These are phyloP conservation scores for Penicillium sp. DNA, from an alignment of 2,329 filamentous ascomycete species.

Conservation along the genomic window DNA sequence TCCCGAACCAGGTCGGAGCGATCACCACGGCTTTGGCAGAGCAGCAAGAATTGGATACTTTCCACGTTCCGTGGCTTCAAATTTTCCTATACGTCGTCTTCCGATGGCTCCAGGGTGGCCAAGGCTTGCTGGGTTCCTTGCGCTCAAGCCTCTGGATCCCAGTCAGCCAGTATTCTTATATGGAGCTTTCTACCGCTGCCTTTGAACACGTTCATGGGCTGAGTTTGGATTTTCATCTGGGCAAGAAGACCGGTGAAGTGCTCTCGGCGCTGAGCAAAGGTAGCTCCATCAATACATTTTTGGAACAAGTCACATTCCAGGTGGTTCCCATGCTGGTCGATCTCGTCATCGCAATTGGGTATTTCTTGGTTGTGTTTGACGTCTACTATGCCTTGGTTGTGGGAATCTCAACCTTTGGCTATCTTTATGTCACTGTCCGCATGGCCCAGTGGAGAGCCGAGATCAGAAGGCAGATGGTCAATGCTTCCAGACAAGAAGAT, in stretches of 20 bases:
- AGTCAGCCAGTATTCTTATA: conserved; percentile 95
- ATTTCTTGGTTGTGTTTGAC: conserved; percentile 79
- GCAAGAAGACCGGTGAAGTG: conserved; percentile 95
- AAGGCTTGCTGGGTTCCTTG: conserved; percentile 81
- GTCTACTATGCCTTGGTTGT: conserved; percentile 89
- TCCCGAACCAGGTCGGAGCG: conserved; percentile 77
- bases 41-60: conserved; percentile 52
- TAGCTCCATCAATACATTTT: conserved; percentile 91
- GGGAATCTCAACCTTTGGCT: conserved; percentile 89
- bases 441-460: conserved; percentile 93
- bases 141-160: conserved; percentile 92
- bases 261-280: conserved; percentile 95
- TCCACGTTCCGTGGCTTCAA: conserved; percentile 70
- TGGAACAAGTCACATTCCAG: conserved; percentile 95
- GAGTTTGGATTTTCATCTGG: conserved; percentile 93
- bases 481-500: conserved; percentile 91
- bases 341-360: conserved; percentile 80
- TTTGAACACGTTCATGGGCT: conserved; percentile 97
- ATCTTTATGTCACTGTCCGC: conserved; percentile 93
- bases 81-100: conserved; percentile 78
- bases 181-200: conserved; percentile 88
- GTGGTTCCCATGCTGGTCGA: conserved; percentile 95
- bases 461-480: conserved; percentile 90
- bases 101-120: conserved; percentile 83
- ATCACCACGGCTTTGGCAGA: conserved; percentile 77